Percentiles rank a stretch among this genome's conserved stretches.
phyloP scores from a whole-genome alignment of 2,329 filamentous ascomycete genomes.

The Aspergillus pseudonomiae region DNA sequence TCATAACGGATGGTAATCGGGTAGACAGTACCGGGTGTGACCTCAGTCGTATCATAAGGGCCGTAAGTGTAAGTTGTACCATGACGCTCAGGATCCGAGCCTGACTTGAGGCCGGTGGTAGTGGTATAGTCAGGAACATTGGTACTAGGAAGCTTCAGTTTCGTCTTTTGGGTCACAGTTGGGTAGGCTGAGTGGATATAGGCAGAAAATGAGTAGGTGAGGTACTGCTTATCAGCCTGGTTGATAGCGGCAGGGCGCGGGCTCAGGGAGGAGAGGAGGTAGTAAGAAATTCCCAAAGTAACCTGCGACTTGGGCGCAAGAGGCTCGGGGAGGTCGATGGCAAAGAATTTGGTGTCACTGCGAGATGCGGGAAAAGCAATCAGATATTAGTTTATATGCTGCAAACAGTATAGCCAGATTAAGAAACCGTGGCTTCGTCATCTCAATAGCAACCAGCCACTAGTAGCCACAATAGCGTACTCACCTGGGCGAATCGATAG shows the following conservation, averaged over 20 bases:
- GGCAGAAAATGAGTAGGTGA: slow-evolving; percentile 82
- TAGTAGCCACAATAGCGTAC: slow-evolving; percentile 57
- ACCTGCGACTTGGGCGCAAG: slow-evolving; percentile 76
- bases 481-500: slow-evolving; percentile 58
- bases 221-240: slow-evolving; percentile 86
- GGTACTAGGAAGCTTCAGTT: slow-evolving; percentile 80
- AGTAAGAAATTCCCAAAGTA: slow-evolving; percentile 85
- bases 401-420: not conserved
- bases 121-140: slow-evolving; percentile 85
- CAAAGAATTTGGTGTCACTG: slow-evolving; percentile 79
- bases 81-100: slow-evolving; percentile 75
- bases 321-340: slow-evolving; percentile 74
- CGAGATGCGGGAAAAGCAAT: slow-evolving; percentile 42
- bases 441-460: slow-evolving; percentile 19
- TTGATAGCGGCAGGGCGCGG: slow-evolving; percentile 80
- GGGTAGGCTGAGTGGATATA: slow-evolving; percentile 82
- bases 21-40: slow-evolving; percentile 74
- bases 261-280: slow-evolving; percentile 73
- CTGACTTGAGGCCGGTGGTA: slow-evolving; percentile 62
- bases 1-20: slow-evolving; percentile 85
- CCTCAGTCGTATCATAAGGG: slow-evolving; percentile 70
- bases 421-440: slow-evolving; percentile 20
- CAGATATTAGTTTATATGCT: slow-evolving; percentile 7
- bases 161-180: slow-evolving; percentile 93
- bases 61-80: slow-evolving; percentile 88